Percentiles rank a stretch among this genome's conserved stretches.
Evolutionary conservation across 331 rosid genomes (phyloP).

Genomic region (Pyrus hybrid): DNA sequence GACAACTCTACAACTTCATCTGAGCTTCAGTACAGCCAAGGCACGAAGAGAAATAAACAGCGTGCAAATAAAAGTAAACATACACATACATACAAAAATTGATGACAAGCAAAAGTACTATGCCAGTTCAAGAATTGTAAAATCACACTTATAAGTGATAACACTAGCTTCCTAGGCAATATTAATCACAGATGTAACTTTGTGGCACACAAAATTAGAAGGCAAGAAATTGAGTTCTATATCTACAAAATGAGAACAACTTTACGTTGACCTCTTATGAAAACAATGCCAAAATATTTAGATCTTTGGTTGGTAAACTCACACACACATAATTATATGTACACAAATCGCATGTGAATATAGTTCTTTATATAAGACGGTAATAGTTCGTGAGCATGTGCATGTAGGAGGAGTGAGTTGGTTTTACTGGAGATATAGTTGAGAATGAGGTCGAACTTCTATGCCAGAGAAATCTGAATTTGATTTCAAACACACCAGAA

Average conservation of each 20-base stretch:
- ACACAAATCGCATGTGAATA: background rate
- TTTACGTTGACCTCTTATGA: background rate
- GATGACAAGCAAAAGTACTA: background rate
- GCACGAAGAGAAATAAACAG: background rate
- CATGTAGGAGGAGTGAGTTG: background rate
- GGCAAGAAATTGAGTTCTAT: background rate
- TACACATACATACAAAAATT: background rate
- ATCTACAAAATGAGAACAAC: background rate
- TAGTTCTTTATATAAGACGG: background rate
- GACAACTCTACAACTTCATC: background rate
- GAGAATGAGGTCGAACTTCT: too few relatives aligned
- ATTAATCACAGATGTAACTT: background rate
- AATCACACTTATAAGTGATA: background rate
- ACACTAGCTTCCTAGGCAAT: background rate
- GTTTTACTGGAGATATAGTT: too few relatives aligned
- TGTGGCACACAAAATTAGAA: background rate
- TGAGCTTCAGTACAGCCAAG: background rate
- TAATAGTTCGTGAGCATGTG: background rate
- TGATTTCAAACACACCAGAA: background rate
- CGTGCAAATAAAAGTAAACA: background rate
- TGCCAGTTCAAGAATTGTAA: background rate
- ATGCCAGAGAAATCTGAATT: too few relatives aligned
- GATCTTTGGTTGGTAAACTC: background rate
- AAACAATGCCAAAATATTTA: background rate
- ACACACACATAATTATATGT: background rate